phyloP scores from a whole-genome alignment of 2,329 filamentous ascomycete genomes.

The Cadophora gregata region DNA sequence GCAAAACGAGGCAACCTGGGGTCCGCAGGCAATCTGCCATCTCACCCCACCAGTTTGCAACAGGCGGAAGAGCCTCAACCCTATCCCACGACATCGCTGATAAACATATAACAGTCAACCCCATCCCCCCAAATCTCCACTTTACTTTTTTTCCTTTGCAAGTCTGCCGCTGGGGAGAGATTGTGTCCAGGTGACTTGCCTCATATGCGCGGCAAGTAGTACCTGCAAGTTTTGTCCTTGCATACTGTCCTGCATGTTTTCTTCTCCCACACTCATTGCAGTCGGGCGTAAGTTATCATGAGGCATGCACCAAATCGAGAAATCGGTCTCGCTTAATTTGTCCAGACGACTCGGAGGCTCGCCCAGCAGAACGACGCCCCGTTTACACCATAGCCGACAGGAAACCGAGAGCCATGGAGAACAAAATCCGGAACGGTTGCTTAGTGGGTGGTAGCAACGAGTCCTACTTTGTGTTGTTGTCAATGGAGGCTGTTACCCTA shows the following conservation, averaged over 20 bases:
- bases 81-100: background rate
- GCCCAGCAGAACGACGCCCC: background rate
- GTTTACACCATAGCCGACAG: background rate
- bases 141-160: background rate
- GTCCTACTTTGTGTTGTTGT: background rate
- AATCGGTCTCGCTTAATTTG: background rate
- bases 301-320: background rate
- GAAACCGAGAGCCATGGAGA: background rate
- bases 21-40: background rate
- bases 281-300: background rate
- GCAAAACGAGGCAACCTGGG: slow-evolving; percentile 2
- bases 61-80: background rate
- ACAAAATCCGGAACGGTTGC: background rate
- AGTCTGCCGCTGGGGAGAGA: background rate
- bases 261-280: background rate
- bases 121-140: background rate
- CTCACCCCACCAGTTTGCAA: background rate
- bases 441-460: background rate
- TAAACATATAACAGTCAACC: background rate
- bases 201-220: background rate
- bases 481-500: background rate
- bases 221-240: background rate
- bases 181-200: background rate
- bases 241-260: background rate
- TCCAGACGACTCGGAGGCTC: background rate